Evolutionary conservation across 176 grass and related monocot species (phyloP).

Genomic region (Aegilops tauschii): DNA sequence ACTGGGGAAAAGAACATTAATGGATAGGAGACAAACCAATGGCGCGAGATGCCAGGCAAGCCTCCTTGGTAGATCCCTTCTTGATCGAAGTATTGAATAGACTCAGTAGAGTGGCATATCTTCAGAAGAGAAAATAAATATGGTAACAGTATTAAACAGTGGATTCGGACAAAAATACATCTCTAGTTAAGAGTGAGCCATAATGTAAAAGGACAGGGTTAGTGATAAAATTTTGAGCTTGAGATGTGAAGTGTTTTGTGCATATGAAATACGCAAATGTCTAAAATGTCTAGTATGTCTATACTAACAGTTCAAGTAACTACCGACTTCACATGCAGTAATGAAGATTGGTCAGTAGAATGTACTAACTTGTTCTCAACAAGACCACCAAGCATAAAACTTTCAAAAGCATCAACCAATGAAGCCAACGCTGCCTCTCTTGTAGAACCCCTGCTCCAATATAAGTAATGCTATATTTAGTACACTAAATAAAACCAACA

Average conservation of each 20-base stretch:
- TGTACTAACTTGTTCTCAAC: constrained; percentile 60
- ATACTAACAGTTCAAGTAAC: neutral
- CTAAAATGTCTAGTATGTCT: neutral
- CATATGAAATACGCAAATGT: neutral
- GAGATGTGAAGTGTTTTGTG: neutral
- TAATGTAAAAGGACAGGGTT: neutral
- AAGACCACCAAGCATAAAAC: constrained; percentile 59
- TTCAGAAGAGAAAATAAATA: constrained; percentile 34
- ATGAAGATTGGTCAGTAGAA: neutral
- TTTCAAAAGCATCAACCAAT: constrained; percentile 84
- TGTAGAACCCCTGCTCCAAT: constrained; percentile 57
- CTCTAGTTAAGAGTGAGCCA: neutral
- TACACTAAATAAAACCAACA: neutral
- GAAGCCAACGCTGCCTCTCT: constrained; percentile 61
- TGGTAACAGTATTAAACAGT: neutral
- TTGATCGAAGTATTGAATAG: constrained; percentile 78
- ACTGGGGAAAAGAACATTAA: neutral
- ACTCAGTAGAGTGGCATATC: constrained; percentile 73
- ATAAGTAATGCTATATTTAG: neutral
- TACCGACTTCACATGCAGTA: neutral
- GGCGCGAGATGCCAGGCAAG: constrained; percentile 56
- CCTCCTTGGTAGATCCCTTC: constrained; percentile 74
- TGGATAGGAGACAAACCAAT: constrained; percentile 42
- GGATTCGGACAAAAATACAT: neutral
- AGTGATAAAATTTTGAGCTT: neutral